Evolutionary conservation across 306 rosid species (phyloP), one percentile per base, ranked within the genome.

Genomic region (Hippophae rhamnoides): DNA sequence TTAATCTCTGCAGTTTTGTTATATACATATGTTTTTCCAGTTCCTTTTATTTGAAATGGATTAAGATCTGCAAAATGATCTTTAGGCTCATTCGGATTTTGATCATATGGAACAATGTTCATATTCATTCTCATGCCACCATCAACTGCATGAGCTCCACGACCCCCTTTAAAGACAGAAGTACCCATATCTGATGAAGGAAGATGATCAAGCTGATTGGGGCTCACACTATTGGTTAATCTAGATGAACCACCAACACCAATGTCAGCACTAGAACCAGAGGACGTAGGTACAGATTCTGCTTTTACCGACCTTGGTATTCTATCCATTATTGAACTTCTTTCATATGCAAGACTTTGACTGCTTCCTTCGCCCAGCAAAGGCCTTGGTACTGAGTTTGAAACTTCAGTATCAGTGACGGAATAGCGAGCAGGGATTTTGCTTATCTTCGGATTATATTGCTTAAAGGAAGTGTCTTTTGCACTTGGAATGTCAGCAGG

Each of bases 11-110:
- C 48, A 40, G 93, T 65, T 66, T 75, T 84, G 70, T 83, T 78
- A 66, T 73, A 84, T 45, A 72, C 70, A 64, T 75, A 60, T 63
- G 83, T 63, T 79, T 86, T 92, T 63, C 90, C 89, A 46, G 85
- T 83, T 74, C 99, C 97, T 74, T 82, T 93, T 61, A 93, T 79
- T 72, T 65, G 92, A 76, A 93, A 88, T 13, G 97, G 95, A 61
- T 88, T 93, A 70, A 88, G 93, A 66, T 93, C 99, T 1, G 94
- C 88, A 76, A 93, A 93, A 58, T 86, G 95, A 69, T 63, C 76
- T 57, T 78, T 81, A 61, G 90, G 38, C 66, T 93, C 97, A 61
- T 79, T 87, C 7, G 76, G 61, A 69, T 52, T 82, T 63, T 88
- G 93, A 67, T 74, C 74, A 76, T 80, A 84, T 52, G 99, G 95